Percentiles rank a stretch among this genome's conserved stretches.
These are phyloP conservation scores for Boletus reticuloceps DNA, from an alignment of 768 basidiomycete species.

Conservation along the genomic window DNA sequence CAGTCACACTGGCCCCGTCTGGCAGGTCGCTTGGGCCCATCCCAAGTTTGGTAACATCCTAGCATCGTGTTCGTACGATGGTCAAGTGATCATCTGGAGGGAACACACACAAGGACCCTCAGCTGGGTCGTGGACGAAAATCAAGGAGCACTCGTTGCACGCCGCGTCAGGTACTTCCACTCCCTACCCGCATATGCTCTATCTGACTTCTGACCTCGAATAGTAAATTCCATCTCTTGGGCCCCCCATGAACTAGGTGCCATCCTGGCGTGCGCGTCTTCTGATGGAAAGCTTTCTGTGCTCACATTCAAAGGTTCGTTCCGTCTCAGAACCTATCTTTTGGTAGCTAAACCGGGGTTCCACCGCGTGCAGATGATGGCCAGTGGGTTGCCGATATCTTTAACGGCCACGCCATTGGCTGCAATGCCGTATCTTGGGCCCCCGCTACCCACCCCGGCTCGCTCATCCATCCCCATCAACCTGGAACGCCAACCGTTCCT, in stretches of 20 bases:
- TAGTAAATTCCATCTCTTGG: conserved; percentile 98
- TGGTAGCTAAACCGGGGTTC: no score
- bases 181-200: not conserved
- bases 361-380: conserved; percentile 70
- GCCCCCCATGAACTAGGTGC: conserved; percentile 98
- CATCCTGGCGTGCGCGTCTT: conserved; percentile 94
- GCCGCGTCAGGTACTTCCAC: conserved; percentile 80
- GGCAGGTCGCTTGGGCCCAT: conserved; percentile 98
- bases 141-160: conserved; percentile 94
- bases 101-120: conserved; percentile 61
- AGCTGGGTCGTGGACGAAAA: conserved; percentile 79
- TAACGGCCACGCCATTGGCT: conserved; percentile 93
- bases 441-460: conserved; percentile 87
- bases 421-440: conserved; percentile 97
- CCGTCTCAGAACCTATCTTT: not conserved
- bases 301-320: conserved; percentile 93
- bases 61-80: conserved; percentile 98
- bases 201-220: not conserved
- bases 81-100: conserved; percentile 98
- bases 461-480: conserved; percentile 70
- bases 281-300: conserved; percentile 95
- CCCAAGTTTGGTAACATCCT: conserved; percentile 96
- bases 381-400: conserved; percentile 96
- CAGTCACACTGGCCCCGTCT: conserved; percentile 96
- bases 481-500: conserved; percentile 31